Conservation (phyloP, 352 stramenopile species). For the Phytophthora pinifolia region DNA sequence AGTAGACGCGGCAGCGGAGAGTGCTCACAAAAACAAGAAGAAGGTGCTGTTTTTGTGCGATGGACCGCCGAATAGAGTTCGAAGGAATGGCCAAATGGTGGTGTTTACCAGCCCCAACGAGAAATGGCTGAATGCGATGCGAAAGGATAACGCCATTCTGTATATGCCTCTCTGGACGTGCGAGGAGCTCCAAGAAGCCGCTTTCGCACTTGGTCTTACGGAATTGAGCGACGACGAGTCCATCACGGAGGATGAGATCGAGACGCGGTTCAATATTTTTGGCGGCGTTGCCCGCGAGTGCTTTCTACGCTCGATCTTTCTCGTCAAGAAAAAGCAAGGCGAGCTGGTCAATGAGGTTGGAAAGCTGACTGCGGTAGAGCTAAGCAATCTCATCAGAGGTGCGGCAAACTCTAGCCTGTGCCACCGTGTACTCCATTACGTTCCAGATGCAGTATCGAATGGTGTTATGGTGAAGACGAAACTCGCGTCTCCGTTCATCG, state of each 20-base stretch:
- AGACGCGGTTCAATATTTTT: constrained; percentile 4
- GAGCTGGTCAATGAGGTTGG: background rate
- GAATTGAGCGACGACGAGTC: too few species aligned
- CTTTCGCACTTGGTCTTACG: background rate
- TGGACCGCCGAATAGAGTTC: background rate
- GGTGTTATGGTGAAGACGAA: too few species aligned
- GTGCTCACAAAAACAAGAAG: background rate
- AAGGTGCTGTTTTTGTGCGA: constrained; percentile 1
- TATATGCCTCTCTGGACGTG: constrained; percentile 3
- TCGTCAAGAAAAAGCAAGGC: background rate
- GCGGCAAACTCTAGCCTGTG: background rate
- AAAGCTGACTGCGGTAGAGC: background rate
- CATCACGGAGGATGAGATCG: background rate
- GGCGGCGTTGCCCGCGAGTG: background rate
- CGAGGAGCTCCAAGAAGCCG: constrained; percentile 5
- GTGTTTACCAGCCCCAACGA: constrained; percentile 3
- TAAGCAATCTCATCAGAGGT: background rate
- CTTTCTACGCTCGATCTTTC: background rate
- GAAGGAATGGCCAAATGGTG: background rate
- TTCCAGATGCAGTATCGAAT: background rate
- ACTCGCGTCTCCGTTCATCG: too few species aligned
- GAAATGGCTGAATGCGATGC: background rate
- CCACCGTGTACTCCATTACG: background rate
- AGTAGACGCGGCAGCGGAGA: background rate
- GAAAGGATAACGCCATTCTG: background rate